phyloP scores from a whole-genome alignment of 2,329 filamentous ascomycete genomes.

The Emydomyces testavorans region DNA sequence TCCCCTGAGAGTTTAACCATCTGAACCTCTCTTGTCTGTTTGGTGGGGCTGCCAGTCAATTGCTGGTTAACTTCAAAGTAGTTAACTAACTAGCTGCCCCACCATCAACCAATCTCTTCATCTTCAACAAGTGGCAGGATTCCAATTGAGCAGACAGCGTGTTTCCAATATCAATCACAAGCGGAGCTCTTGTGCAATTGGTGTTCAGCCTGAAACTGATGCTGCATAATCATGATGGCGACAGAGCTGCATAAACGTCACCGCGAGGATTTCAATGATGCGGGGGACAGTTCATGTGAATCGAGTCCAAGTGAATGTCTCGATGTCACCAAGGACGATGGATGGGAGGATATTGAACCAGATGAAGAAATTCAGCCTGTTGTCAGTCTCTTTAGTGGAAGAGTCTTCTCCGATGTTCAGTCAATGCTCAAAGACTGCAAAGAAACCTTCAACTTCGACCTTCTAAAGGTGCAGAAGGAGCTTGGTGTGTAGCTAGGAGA shows the following conservation, averaged over 20 bases:
- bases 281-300: conserved; percentile 16
- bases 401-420: conserved; percentile 51
- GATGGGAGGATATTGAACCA: conserved; percentile 49
- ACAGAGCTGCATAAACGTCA: background rate
- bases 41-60: conserved; percentile 3
- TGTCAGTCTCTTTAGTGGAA: conserved; percentile 56
- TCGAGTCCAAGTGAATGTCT: conserved; percentile 23
- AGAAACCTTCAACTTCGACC: conserved; percentile 55
- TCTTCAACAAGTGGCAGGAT: background rate
- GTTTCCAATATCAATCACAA: background rate
- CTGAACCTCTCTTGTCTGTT: background rate
- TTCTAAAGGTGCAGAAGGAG: conserved; percentile 47
- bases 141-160: background rate
- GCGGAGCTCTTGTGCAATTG: background rate
- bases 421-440: conserved; percentile 60
- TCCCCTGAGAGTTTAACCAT: background rate
- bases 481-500: conserved; percentile 32
- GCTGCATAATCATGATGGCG: background rate
- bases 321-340: conserved; percentile 42
- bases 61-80: too few species aligned
- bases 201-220: too few species aligned
- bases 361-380: conserved; percentile 53
- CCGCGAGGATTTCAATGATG: background rate
- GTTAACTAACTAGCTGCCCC: conserved; percentile 5
- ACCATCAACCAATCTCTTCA: conserved; percentile 1